Base-by-base conservation (phyloP, 1,284 basidiomycete species). In the Lentinula novae-zelandiae region DNA sequence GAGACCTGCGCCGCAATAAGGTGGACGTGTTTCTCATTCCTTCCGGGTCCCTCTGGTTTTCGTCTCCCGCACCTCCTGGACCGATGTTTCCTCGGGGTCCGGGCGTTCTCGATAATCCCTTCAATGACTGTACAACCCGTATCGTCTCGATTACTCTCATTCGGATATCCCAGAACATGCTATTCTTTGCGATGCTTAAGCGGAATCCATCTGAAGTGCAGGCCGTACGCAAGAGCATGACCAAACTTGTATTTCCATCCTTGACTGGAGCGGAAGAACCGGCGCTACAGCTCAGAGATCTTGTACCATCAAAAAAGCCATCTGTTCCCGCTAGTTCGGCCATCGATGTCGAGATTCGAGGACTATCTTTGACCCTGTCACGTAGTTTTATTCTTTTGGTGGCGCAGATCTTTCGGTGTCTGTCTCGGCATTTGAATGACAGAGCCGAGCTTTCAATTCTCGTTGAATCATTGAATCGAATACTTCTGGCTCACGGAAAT, bases 391-490 rank as follows among this genome's bases (percentile, higher is more conserved):
- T 93, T 39, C 74, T 90, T 6, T 75, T 92, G 34, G 78, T 89
- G n/a, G 81, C 82, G 3, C 85, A 89, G 66, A 78, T 92, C 7
- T 92, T 93, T 68, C 79, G 84, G 15, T 85, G 82, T 2, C 82
- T 92, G 77, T 86, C 89, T n/a, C 78, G 89, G 27, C 89, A 91
- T 72, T 78, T 91, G 61, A 91, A 83, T 67, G 89, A 91, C 67
- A 78, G 87, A n/a, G 80, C 80, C 42, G 91, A 93, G 67, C 74
- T 93, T 20, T 82, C 83, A 1, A 72, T 86, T 46, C 80, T 91
- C 27, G 73, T 92, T 39, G 85, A 90, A 68, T 89, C 89, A 15
- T 71, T 92, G 27, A 89, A 87, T 67, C 78, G 80, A 1, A 87
- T 90, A 50, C 71, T 93, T 13, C 71, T 86, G 13, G 73, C 75